A percentile compares a stretch with the other conserved stretches of the same genome.
These are phyloP conservation scores for Fusarium nematophilum DNA, from an alignment of 2,329 filamentous ascomycete species.

Conservation along the genomic window DNA sequence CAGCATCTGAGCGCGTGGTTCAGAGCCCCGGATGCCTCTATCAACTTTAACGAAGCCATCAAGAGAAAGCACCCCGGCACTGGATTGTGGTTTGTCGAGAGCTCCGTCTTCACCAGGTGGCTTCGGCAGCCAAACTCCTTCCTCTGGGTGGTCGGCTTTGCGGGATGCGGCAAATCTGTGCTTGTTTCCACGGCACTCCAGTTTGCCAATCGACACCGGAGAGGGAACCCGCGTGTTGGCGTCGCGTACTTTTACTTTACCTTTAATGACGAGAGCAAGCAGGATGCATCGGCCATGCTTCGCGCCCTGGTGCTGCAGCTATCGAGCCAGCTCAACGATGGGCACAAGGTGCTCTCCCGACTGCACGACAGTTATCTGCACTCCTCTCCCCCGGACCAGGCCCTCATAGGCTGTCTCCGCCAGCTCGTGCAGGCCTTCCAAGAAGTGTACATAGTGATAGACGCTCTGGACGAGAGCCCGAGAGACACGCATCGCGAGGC, in stretches of 20 bases:
- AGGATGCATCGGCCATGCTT: slow-evolving; percentile 46
- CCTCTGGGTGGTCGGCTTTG: slow-evolving; percentile 53
- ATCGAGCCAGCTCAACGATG: slow-evolving; percentile 39
- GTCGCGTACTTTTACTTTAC: slow-evolving; percentile 55
- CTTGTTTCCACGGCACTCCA: slow-evolving; percentile 52
- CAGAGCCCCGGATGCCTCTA: slow-evolving; percentile 49
- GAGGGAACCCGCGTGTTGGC: slow-evolving; percentile 37
- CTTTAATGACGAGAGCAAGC: slow-evolving; percentile 50
- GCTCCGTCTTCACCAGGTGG: slow-evolving; percentile 43
- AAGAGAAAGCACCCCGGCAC: slow-evolving; percentile 48
- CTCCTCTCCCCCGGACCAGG: slow-evolving; percentile 31
- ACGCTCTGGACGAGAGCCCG: slow-evolving; percentile 53
- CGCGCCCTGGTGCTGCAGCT: slow-evolving; percentile 50
- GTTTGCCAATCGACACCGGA: slow-evolving; percentile 33
- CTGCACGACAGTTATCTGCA: slow-evolving; percentile 30
- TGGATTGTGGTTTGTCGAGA: slow-evolving; percentile 49
- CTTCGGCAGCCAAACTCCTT: slow-evolving; percentile 44
- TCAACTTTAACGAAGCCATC: slow-evolving; percentile 48
- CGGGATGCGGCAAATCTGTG: slow-evolving; percentile 55
- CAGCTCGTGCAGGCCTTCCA: slow-evolving; percentile 43
- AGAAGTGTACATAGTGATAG: slow-evolving; percentile 49
- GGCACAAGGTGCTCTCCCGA: slow-evolving; percentile 24
- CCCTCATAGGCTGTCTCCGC: slow-evolving; percentile 37
- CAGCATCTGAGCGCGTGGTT: slow-evolving; percentile 47
- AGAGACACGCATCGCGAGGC: slow-evolving; percentile 36